These are phyloP conservation scores for Wallacemonas rigidus DNA, from an alignment of 208 protist genomes.

Conservation along the genomic window DNA sequence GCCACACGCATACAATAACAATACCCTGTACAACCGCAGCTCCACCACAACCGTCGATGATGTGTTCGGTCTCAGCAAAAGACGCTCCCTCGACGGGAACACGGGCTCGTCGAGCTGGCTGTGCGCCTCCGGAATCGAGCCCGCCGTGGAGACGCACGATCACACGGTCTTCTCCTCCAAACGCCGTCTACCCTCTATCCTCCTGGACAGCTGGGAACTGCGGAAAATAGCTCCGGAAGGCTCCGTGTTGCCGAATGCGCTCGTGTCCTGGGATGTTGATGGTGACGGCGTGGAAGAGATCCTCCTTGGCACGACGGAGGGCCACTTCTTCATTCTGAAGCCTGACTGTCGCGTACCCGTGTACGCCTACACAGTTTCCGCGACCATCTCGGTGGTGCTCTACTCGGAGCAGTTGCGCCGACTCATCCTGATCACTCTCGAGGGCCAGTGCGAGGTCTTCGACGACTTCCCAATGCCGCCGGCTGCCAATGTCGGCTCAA, in stretches of 20 bases:
- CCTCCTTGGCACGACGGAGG: constrained; percentile 86
- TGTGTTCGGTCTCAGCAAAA: neutral
- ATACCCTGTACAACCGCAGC: neutral
- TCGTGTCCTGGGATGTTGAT: constrained; percentile 79
- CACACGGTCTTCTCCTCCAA: constrained; percentile 1
- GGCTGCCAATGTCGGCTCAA: neutral
- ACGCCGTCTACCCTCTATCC: constrained; percentile 55
- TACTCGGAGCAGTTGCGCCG: constrained; percentile 46
- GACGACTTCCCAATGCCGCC: constrained; percentile 59
- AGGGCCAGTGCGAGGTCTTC: constrained; percentile 85
- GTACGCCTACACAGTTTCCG: constrained; percentile 59
- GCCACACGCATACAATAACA: neutral
- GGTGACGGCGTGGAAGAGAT: constrained; percentile 81
- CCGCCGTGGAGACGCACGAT: neutral
- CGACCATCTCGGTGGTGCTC: constrained; percentile 86
- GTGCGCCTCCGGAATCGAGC: neutral
- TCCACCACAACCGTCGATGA: neutral
- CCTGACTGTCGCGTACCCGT: constrained; percentile 62
- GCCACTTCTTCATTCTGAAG: constrained; percentile 76
- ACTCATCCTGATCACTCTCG: constrained; percentile 83
- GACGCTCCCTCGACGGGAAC: constrained; percentile 1
- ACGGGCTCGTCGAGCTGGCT: neutral
- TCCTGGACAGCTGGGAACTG: constrained; percentile 86
- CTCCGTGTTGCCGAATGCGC: constrained; percentile 81
- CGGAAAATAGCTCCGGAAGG: constrained; percentile 74